Percentiles rank a stretch among this genome's conserved stretches.
Evolutionary conservation across 1,284 basidiomycete species (phyloP).

Genomic region (Pascua guehoae): DNA sequence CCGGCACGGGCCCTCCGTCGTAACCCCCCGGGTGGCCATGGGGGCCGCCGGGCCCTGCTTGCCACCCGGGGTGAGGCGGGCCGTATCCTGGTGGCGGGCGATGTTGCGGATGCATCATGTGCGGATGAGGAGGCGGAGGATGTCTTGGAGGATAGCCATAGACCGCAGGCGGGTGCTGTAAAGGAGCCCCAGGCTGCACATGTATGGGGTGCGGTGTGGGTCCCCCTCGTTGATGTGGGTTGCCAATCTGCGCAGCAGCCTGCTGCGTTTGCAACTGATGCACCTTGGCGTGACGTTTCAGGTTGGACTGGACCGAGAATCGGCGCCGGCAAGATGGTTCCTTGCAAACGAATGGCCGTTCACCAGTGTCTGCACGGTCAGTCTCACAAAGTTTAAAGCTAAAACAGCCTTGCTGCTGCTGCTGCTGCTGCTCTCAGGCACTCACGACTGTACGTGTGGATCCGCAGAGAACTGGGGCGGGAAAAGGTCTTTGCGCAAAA

Average conservation of each 20-base stretch:
- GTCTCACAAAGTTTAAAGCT: background rate
- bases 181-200: background rate
- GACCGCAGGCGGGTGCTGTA: background rate
- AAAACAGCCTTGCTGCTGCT: no score
- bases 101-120: conserved; percentile 10
- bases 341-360: conserved; percentile 42
- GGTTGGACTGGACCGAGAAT: conserved; percentile 48
- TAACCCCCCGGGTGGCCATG: background rate
- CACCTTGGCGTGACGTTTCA: conserved; percentile 46
- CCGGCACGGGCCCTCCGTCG: background rate
- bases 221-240: background rate
- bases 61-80: conserved; percentile 5
- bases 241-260: conserved; percentile 10
- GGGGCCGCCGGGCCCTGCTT: conserved; percentile 1
- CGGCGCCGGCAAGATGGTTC: conserved; percentile 39
- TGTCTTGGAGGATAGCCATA: conserved; percentile 5
- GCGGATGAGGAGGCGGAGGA: conserved; percentile 7
- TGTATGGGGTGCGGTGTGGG: conserved; percentile 6
- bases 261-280: conserved; percentile 31
- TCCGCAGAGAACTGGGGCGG: conserved; percentile 40
- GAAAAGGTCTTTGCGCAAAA: conserved; percentile 45
- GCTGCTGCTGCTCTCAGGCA: no score
- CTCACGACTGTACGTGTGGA: conserved; percentile 48
- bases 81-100: conserved; percentile 6
- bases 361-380: conserved; percentile 40